A percentile compares a stretch with the other conserved stretches of the same genome.
Evolutionary conservation across 2,329 filamentous ascomycete genomes (phyloP).

Genomic region (Clarireedia sp.): DNA sequence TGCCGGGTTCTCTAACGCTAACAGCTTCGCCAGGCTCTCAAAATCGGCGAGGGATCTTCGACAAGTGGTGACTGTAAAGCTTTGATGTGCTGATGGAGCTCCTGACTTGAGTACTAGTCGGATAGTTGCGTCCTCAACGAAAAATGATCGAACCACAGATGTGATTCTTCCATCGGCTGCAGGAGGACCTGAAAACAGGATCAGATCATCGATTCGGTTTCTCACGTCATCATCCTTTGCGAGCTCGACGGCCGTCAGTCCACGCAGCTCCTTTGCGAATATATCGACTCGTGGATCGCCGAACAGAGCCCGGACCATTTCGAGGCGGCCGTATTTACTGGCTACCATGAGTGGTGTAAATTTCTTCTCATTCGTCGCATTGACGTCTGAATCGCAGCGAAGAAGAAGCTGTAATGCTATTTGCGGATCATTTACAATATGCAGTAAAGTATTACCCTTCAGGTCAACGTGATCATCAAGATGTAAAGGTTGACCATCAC

Average conservation of each 20-base stretch:
- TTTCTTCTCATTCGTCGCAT: conserved; percentile 87
- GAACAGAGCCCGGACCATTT: conserved; percentile 85
- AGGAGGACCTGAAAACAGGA: conserved; percentile 67
- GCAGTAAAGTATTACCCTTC: conserved; percentile 91
- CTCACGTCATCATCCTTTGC: conserved; percentile 97
- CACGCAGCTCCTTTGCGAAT: conserved; percentile 73
- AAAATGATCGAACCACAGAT: conserved; percentile 88
- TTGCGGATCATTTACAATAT: conserved; percentile 82
- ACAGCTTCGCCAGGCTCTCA: conserved; percentile 76
- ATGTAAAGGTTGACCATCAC: conserved; percentile 72
- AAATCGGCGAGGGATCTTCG: conserved; percentile 83
- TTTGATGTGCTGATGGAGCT: conserved; percentile 70
- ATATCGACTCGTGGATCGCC: conserved; percentile 81
- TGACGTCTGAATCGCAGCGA: conserved; percentile 88
- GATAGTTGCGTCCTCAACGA: conserved; percentile 92
- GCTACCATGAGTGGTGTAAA: conserved; percentile 97
- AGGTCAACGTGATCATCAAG: conserved; percentile 86
- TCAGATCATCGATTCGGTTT: conserved; percentile 91
- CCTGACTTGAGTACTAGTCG: conserved; percentile 91
- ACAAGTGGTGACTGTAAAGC: conserved; percentile 91
- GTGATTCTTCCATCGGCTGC: conserved; percentile 75
- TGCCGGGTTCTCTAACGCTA: conserved; percentile 83
- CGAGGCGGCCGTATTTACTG: conserved; percentile 93
- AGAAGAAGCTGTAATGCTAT: conserved; percentile 69
- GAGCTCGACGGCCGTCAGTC: conserved; percentile 87